Base-by-base conservation (phyloP, 257 asterid genomes). In the Scutellaria barbata region DNA sequence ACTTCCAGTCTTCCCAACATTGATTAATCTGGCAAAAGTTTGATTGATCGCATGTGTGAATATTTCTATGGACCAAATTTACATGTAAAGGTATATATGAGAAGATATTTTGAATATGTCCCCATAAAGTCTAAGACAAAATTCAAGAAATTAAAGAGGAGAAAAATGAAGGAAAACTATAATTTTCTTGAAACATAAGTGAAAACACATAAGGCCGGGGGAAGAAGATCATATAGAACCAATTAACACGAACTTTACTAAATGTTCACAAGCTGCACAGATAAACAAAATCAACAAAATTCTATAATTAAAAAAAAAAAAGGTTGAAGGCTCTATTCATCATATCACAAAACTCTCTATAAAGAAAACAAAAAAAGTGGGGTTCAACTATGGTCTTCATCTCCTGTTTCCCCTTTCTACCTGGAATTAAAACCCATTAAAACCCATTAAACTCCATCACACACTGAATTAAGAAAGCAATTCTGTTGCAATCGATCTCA, bases 401-500 rank as follows among this genome's bases (percentile, higher is more conserved):
- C 13, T 48, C n/a, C 30, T 51, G 60, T 67, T 16, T 43, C 64
- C 63, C 54, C 53, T 69, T 56, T 56, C 74, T 69, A 69, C 55
- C 64, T 54, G 56, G 11, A 54, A 68, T 53, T 10, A 7, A 30
- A 30, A 30, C 5, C 35, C 35, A 68, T 53, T 10, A 7, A 30
- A 30, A 30, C 5, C 35, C 35, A 30, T 30, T 1, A 4, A 30
- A 30, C 35, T 30, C 46, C 75, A 69, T 41, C 54, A 69, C 18
- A 43, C 58, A 18, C 54, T 54, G 42, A 22, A 30, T 30, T 30
- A 30, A 30, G 35, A 30, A 30, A 30, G 35, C 3, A 4, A 30
- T 30, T 30, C 35, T 30, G 35, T 4, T 30, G 35, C 35, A 2
- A 30, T n/a, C n/a, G n/a, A n/a, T 30, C 35, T 30, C 35, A 30